Evolutionary conservation across 2,329 filamentous ascomycete genomes (phyloP), one percentile per base, ranked within the genome.

Genomic region (Diaporthe batatas): DNA sequence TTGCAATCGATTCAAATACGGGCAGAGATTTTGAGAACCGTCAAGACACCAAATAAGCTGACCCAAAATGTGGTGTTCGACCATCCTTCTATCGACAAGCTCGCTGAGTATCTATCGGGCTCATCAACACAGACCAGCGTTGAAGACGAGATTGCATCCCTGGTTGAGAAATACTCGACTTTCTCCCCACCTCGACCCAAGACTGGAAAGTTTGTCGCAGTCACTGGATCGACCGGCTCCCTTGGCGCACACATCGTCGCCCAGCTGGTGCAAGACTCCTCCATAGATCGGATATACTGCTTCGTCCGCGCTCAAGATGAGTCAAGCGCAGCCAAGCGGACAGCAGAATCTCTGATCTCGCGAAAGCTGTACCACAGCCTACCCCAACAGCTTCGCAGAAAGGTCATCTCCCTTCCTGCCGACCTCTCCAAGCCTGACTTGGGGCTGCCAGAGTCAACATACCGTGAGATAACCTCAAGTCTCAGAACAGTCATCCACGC

Each of bases 221-320:
- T 93, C 4, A 93, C 91, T 0, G 91, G 91, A 1, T 87, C 88
- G 0, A 93, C 91, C 0, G 91, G 91, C 0, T 91, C 90, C 1
- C 83, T 93, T 0, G 91, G 91, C 1, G 85, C 89, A 0, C 90
- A 92, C 75, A 82, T 91, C 1, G 83, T 90, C 1, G 86, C 87
- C 4, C 86, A 90, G n/a, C 85, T 93, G 18, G 86, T 88, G 1
- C 83, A 85, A 2, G 84, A 88, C n/a, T 84, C 88, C 14, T 87
- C 88, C 25, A 83, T 93, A 42, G 80, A 82, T 42, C 81, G 81
- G 8, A 81, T 91, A 1, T 89, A 87, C 81, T 86, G 86, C 70
- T 82, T 90, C 2, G 85, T 89, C 6, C 84, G 89, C 42, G 86
- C 86, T 2, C 76, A 73, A 8, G 74, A 77, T 29, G 55, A 75